Evolutionary conservation across 148 eudicot genomes (phyloP).

Genomic region (Drosera capensis): DNA sequence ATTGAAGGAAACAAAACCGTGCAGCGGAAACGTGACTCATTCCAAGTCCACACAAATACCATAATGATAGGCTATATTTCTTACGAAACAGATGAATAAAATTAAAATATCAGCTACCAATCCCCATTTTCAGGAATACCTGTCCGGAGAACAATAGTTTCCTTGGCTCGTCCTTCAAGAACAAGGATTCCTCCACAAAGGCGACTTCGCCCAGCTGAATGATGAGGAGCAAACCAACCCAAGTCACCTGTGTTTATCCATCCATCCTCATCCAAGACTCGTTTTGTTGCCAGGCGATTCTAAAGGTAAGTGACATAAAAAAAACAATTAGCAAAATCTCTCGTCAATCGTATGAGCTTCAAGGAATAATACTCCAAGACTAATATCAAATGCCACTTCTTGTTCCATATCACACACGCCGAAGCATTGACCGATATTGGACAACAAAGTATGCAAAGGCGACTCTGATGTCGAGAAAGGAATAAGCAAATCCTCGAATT

Average conservation of each 20-base stretch:
- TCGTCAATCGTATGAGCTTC: too few relatives aligned
- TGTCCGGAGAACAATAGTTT: conserved; percentile 89
- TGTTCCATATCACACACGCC: too few relatives aligned
- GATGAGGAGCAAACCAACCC: conserved; percentile 92
- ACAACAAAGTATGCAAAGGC: too few relatives aligned
- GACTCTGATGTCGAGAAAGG: too few relatives aligned
- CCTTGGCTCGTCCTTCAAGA: conserved; percentile 96
- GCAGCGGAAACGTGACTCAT: background rate
- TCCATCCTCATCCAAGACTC: conserved; percentile 57
- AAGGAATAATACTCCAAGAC: too few relatives aligned
- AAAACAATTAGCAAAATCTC: too few relatives aligned
- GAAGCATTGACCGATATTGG: too few relatives aligned
- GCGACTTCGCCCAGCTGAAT: conserved; percentile 78
- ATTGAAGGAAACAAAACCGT: background rate
- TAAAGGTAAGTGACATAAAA: conserved; percentile 13
- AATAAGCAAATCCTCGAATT: too few relatives aligned
- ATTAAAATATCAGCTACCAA: background rate
- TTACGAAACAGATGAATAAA: background rate
- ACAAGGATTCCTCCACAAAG: conserved; percentile 68
- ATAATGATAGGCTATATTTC: too few relatives aligned
- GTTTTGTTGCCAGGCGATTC: conserved; percentile 61
- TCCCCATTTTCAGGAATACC: conserved; percentile 23
- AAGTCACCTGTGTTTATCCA: conserved; percentile 90
- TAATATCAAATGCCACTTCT: background rate
- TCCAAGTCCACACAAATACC: too few relatives aligned